phyloP scores from a whole-genome alignment of 306 rosid genomes.

The Cicer yamashitae region DNA sequence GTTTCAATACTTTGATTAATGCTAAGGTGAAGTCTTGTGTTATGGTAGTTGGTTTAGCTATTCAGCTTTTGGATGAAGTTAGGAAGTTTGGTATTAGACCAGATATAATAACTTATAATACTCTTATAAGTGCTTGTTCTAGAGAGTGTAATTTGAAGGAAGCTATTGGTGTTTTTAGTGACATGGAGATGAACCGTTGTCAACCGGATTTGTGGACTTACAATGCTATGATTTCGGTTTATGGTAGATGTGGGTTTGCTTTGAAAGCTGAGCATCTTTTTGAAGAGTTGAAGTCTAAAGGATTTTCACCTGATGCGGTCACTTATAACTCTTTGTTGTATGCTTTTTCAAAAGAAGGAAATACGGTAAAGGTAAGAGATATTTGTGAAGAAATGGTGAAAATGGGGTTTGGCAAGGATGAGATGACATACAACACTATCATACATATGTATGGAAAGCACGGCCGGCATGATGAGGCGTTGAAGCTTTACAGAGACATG shows the following conservation, averaged over 20 bases:
- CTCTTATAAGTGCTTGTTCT: constrained; percentile 89
- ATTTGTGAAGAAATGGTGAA: constrained; percentile 82
- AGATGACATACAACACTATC: constrained; percentile 94
- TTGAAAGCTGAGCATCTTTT: constrained; percentile 73
- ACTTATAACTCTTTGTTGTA: constrained; percentile 84
- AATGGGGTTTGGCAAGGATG: constrained; percentile 86
- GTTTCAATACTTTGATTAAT: constrained; percentile 89
- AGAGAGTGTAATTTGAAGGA: constrained; percentile 84
- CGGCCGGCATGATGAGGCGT: constrained; percentile 74
- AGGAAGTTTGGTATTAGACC: constrained; percentile 81
- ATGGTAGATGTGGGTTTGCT: constrained; percentile 81
- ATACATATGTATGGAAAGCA: constrained; percentile 92
- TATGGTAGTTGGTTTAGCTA: constrained; percentile 66
- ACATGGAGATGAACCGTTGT: constrained; percentile 71
- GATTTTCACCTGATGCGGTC: constrained; percentile 91
- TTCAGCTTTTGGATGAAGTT: constrained; percentile 74
- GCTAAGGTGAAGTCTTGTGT: constrained; percentile 78
- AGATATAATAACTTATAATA: constrained; percentile 85
- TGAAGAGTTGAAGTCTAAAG: constrained; percentile 74
- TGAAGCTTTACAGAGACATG: constrained; percentile 83
- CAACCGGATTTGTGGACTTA: constrained; percentile 98
- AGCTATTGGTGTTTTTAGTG: constrained; percentile 63
- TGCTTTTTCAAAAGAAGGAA: constrained; percentile 87
- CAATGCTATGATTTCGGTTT: constrained; percentile 94
- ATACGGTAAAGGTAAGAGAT: constrained; percentile 63